phyloP scores from a whole-genome alignment of 2,329 filamentous ascomycete genomes.

The Neonectria hederae region DNA sequence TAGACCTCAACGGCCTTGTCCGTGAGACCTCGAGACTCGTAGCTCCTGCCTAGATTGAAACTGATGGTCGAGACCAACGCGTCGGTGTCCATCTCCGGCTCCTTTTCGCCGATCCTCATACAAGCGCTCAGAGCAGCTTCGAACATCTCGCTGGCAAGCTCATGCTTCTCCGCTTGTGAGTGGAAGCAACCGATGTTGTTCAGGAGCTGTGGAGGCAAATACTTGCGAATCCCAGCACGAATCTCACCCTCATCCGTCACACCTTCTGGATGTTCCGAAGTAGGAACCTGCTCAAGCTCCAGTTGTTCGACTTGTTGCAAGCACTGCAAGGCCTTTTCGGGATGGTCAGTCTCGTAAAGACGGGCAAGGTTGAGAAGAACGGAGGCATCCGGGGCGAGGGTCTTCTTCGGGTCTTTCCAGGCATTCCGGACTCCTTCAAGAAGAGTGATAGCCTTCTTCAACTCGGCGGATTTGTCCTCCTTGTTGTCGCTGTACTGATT shows the following conservation, averaged over 20 bases:
- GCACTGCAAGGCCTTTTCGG: constrained; percentile 92
- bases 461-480: constrained; percentile 87
- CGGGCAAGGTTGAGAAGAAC: constrained; percentile 92
- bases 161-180: constrained; percentile 85
- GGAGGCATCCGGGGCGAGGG: constrained; percentile 80
- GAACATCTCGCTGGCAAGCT: constrained; percentile 85
- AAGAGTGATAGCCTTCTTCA: constrained; percentile 85
- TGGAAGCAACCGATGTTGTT: constrained; percentile 99
- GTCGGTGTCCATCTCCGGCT: constrained; percentile 83
- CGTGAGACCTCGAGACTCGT: constrained; percentile 82
- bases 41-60: constrained; percentile 94
- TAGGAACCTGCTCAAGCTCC: constrained; percentile 80
- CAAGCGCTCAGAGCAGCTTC: constrained; percentile 91
- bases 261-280: constrained; percentile 71
- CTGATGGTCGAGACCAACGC: constrained; percentile 94
- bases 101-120: constrained; percentile 79
- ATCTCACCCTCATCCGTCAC: constrained; percentile 65
- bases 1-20: constrained; percentile 91
- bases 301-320: constrained; percentile 92
- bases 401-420: constrained; percentile 95
- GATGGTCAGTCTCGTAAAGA: constrained; percentile 85
- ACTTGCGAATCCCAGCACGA: constrained; percentile 73
- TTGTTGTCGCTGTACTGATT: constrained; percentile 76
- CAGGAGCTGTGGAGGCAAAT: constrained; percentile 86
- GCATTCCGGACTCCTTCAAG: constrained; percentile 85